phyloP scores from a whole-genome alignment of 306 rosid species.

The Alnus rubra region DNA sequence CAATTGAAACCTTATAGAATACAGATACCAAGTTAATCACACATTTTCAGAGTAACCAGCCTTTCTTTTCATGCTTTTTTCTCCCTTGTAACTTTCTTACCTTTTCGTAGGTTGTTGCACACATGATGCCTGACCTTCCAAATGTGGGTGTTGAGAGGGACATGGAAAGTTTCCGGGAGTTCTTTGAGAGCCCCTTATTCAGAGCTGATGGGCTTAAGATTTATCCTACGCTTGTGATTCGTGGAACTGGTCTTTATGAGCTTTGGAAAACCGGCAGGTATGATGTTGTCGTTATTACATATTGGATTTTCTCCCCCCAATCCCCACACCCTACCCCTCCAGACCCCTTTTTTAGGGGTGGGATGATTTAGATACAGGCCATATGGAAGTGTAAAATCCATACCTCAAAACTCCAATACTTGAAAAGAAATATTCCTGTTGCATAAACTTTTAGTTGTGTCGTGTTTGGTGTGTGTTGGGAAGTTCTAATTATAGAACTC shows the following conservation, averaged over 20 bases:
- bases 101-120: constrained; percentile 84
- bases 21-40: constrained; percentile 11
- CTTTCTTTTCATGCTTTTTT: constrained; percentile 13
- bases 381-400: not conserved
- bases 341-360: not conserved
- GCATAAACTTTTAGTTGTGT: not conserved
- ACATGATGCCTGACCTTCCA: constrained; percentile 99
- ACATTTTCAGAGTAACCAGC: constrained; percentile 11
- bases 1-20: not conserved
- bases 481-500: constrained; percentile 16
- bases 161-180: constrained; percentile 95
- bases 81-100: not conserved
- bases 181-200: constrained; percentile 87
- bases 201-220: constrained; percentile 98
- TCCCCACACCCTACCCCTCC: not conserved
- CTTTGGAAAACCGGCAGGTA: constrained; percentile 99
- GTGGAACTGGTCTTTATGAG: constrained; percentile 99
- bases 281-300: constrained; percentile 5
- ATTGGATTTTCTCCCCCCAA: constrained; percentile 3
- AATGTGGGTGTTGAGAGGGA: constrained; percentile 98
- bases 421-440: not conserved
- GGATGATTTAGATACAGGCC: not conserved
- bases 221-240: constrained; percentile 94
- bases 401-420: not conserved
- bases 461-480: constrained; percentile 6